Evolutionary conservation across 331 rosid genomes (phyloP).

Genomic region (Prunus yedoensis): DNA sequence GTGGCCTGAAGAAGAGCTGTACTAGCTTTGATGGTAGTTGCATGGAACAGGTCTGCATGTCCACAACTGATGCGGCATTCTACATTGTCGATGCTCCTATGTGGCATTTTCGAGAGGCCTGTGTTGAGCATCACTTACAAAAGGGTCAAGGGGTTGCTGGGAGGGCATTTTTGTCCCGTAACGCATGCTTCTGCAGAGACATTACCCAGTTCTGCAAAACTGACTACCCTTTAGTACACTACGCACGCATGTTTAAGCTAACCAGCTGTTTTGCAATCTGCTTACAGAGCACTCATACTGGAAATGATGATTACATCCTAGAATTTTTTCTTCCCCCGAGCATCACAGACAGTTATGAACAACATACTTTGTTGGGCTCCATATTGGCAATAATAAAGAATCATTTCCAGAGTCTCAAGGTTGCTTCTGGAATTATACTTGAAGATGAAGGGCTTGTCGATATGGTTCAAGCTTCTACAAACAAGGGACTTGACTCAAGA

Average conservation of each 20-base stretch:
- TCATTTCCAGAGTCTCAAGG: conserved; percentile 73
- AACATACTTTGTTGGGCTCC: conserved; percentile 62
- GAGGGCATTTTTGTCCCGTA: conserved; percentile 68
- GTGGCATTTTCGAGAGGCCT: conserved; percentile 95
- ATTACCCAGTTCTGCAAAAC: conserved; percentile 78
- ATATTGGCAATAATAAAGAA: conserved; percentile 72
- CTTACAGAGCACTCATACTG: conserved; percentile 70
- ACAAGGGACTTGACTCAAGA: conserved; percentile 48
- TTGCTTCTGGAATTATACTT: conserved; percentile 78
- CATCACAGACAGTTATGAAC: conserved; percentile 50
- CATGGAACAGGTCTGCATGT: conserved; percentile 94
- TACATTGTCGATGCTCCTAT: conserved; percentile 80
- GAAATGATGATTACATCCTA: conserved; percentile 75
- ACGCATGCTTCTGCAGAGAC: conserved; percentile 66
- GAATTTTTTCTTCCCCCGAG: conserved; percentile 85
- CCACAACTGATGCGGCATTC: conserved; percentile 81
- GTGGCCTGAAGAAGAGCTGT: conserved; percentile 85
- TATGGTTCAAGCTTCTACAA: conserved; percentile 51
- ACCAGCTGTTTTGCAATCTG: conserved; percentile 82
- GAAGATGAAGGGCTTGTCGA: conserved; percentile 56
- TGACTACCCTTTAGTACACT: conserved; percentile 93
- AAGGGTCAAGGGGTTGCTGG: conserved; percentile 98
- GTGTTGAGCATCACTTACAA: conserved; percentile 88
- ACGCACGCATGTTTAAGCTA: conserved; percentile 85
- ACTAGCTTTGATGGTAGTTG: conserved; percentile 91